Base-by-base conservation (phyloP, 352 stramenopile species). In the Globisporangium solare region DNA sequence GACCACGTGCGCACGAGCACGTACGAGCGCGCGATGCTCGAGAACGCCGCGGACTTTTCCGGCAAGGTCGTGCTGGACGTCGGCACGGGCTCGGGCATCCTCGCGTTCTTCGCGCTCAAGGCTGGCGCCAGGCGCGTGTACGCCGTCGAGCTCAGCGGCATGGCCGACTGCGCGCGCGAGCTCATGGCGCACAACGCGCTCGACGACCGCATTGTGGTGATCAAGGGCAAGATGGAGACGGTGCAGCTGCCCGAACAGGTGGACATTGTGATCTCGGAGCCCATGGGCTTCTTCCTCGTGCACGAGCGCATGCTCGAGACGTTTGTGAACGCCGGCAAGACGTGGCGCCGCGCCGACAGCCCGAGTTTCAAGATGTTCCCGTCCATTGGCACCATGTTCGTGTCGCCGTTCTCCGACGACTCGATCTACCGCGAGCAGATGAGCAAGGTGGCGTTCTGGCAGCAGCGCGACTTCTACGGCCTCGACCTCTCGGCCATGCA, bases 271-370 rank as follows among this genome's bases (percentile, higher is more conserved):
- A 92, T 99, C 18, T 98, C 92, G 3, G 97, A 99, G 77, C 98
- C 97, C 79, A 99, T 99, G 97, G 98, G 98, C 21, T 99, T 99
- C 74, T 99, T 99, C 67, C 89, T 99, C 22, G 84, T 99, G 41
- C 88, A 98, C 64, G 98, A 99, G 71, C 95, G 88, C 55, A 99
- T 99, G 98, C 84, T 99, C 37, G 97, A 99, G 78, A 98, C 89
- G 31, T 95, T 99, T 47, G 93, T 99, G 24, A 70, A 81, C 17
- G 97, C 95, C 1, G 78, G 97, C 15, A 89, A 98, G 63, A 96
- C 93, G 66, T 99, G 97, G 80, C 71, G 98, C 20, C 96, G 96
- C 59, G 74, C 77, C 17, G 87, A 75, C 35, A 55, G 54, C 12
- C 63, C 70, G 17, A 46, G 41, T 37, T 83, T 87, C 60, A 81